These are phyloP conservation scores for Nasturtium officinale DNA, from an alignment of 345 rosid genomes.

Conservation along the genomic window DNA sequence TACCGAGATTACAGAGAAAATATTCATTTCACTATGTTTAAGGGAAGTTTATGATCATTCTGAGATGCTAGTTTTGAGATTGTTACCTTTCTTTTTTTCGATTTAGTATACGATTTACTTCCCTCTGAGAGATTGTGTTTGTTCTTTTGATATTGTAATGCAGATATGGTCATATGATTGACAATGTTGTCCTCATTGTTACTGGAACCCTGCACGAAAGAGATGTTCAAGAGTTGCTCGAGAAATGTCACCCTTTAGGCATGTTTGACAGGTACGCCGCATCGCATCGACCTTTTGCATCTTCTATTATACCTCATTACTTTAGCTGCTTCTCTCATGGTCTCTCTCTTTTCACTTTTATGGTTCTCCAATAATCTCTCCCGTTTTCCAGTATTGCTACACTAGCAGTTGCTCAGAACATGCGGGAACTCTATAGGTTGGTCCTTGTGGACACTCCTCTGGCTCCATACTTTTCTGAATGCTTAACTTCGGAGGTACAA, in stretches of 20 bases:
- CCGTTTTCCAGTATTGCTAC: conserved; percentile 77
- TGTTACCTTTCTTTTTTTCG: neutral
- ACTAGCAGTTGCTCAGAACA: conserved; percentile 97
- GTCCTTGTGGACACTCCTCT: conserved; percentile 98
- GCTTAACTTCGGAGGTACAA: conserved; percentile 92
- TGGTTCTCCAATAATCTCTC: neutral
- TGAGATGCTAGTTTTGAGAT: neutral
- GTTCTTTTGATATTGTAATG: conserved; percentile 14
- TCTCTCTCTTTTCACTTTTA: too few species aligned
- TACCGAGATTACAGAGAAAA: neutral
- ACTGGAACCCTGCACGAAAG: conserved; percentile 99
- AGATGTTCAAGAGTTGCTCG: conserved; percentile 94
- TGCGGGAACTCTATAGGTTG: conserved; percentile 96
- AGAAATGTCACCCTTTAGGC: conserved; percentile 99
- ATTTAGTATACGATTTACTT: neutral
- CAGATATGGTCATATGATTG: conserved; percentile 99
- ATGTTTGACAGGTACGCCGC: conserved; percentile 96
- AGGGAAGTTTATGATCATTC: neutral
- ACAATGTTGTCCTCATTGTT: conserved; percentile 97
- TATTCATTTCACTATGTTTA: neutral
- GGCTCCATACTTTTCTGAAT: conserved; percentile 98
- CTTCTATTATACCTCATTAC: neutral
- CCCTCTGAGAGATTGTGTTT: conserved; percentile 8
- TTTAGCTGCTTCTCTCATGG: too few species aligned
- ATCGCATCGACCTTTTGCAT: neutral